phyloP scores from a whole-genome alignment of 2,329 filamentous ascomycete species.

The Proliferodiscus dingleyae region DNA sequence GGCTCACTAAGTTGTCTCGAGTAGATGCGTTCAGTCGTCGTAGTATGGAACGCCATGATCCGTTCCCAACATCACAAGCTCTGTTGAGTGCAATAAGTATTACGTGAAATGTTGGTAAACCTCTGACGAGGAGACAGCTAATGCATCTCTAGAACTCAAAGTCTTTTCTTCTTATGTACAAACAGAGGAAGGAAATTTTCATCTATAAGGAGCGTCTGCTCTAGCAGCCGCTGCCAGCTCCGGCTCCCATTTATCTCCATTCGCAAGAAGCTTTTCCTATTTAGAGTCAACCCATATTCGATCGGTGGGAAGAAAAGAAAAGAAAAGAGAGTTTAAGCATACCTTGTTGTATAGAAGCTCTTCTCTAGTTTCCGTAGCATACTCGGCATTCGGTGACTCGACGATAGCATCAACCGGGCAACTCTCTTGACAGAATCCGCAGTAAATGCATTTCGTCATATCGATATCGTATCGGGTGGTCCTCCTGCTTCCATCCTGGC shows the following conservation, averaged over 20 bases:
- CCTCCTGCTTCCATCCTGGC: constrained; percentile 87
- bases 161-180: constrained; percentile 25
- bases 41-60: too few species aligned
- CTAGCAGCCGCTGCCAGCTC: constrained; percentile 89
- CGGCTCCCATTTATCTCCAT: constrained; percentile 96
- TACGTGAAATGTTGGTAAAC: too few species aligned
- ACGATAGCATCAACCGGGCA: constrained; percentile 96
- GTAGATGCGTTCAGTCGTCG: too few species aligned
- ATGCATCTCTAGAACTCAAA: too few species aligned
- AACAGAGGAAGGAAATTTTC: constrained; percentile 32
- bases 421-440: constrained; percentile 97
- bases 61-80: too few species aligned
- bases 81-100: too few species aligned
- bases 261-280: constrained; percentile 79
- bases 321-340: background rate
- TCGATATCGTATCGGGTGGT: constrained; percentile 99
- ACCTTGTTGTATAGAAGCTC: constrained; percentile 95
- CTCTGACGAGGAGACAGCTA: too few species aligned
- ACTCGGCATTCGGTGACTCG: constrained; percentile 69
- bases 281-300: background rate
- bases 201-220: constrained; percentile 90
- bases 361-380: constrained; percentile 76
- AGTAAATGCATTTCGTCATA: constrained; percentile 99
- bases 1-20: too few species aligned
- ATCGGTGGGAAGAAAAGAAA: too few species aligned